phyloP scores from a whole-genome alignment of 495 filamentous ascomycete genomes.

The Geoglossum glabrum region DNA sequence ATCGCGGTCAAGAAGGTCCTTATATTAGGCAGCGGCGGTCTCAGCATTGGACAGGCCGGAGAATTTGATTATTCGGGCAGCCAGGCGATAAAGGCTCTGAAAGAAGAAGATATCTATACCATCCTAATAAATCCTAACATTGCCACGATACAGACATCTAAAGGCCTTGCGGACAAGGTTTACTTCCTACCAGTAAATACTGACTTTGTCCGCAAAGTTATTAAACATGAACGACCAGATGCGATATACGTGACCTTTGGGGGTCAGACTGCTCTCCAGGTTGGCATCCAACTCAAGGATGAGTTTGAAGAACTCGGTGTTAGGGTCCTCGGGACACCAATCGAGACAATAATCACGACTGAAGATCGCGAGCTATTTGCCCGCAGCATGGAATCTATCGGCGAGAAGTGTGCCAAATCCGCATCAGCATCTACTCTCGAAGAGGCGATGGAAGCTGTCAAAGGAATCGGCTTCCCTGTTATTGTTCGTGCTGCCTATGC shows the following conservation, averaged over 20 bases:
- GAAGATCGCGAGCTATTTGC: constrained; percentile 96
- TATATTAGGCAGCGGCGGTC: constrained; percentile 77
- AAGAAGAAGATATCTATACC: constrained; percentile 89
- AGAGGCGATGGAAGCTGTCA: constrained; percentile 65
- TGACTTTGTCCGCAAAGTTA: constrained; percentile 92
- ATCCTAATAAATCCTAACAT: constrained; percentile 98
- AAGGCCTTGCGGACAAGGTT: constrained; percentile 88
- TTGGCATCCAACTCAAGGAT: constrained; percentile 90
- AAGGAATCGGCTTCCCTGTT: constrained; percentile 84
- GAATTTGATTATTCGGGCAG: constrained; percentile 98
- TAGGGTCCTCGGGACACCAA: constrained; percentile 84
- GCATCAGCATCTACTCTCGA: constrained; percentile 74
- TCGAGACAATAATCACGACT: constrained; percentile 94
- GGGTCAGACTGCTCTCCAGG: constrained; percentile 84
- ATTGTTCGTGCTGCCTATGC: constrained; percentile 96
- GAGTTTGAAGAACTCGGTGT: constrained; percentile 84
- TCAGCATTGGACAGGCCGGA: constrained; percentile 92
- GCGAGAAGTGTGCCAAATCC: constrained; percentile 94
- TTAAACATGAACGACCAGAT: constrained; percentile 85
- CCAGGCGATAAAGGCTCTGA: constrained; percentile 86
- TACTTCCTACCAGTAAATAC: constrained; percentile 95
- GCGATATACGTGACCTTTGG: constrained; percentile 95
- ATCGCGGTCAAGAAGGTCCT: constrained; percentile 84
- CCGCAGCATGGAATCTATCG: constrained; percentile 93
- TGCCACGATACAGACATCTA: constrained; percentile 94